These are phyloP conservation scores for Aspergillus bertholletiae DNA, from an alignment of 495 filamentous ascomycete genomes.

Conservation along the genomic window DNA sequence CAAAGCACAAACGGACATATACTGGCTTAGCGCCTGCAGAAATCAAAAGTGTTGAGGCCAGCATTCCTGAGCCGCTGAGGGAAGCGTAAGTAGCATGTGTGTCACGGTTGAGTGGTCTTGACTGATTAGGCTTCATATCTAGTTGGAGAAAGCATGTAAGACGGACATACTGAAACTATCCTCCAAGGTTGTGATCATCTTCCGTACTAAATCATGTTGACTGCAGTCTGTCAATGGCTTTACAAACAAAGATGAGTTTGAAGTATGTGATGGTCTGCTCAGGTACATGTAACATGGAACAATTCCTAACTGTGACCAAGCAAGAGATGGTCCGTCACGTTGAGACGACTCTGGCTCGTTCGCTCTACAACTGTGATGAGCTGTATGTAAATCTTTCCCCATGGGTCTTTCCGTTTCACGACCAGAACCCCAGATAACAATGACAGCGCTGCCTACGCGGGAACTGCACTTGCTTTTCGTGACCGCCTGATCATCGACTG, in stretches of 20 bases:
- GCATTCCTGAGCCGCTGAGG: constrained; percentile 84
- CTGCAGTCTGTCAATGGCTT: constrained; percentile 63
- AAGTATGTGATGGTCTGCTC: constrained; percentile 37
- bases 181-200: background rate
- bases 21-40: constrained; percentile 87
- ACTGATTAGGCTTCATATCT: constrained; percentile 14
- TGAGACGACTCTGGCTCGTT: constrained; percentile 93
- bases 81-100: constrained; percentile 56
- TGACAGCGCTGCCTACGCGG: constrained; percentile 77
- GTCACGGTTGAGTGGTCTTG: background rate
- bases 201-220: constrained; percentile 1
- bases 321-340: constrained; percentile 86
- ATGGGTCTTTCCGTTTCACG: background rate
- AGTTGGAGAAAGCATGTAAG: constrained; percentile 79
- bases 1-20: constrained; percentile 92
- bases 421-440: background rate
- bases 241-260: constrained; percentile 69
- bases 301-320: no score
- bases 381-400: constrained; percentile 31
- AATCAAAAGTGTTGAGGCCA: constrained; percentile 88
- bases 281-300: background rate
- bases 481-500: constrained; percentile 92
- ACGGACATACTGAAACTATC: background rate
- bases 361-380: constrained; percentile 98
- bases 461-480: constrained; percentile 84